Evolutionary conservation across 2,329 filamentous ascomycete species (phyloP), one percentile per base, ranked within the genome.

Genomic region (Ophiostoma sp.): DNA sequence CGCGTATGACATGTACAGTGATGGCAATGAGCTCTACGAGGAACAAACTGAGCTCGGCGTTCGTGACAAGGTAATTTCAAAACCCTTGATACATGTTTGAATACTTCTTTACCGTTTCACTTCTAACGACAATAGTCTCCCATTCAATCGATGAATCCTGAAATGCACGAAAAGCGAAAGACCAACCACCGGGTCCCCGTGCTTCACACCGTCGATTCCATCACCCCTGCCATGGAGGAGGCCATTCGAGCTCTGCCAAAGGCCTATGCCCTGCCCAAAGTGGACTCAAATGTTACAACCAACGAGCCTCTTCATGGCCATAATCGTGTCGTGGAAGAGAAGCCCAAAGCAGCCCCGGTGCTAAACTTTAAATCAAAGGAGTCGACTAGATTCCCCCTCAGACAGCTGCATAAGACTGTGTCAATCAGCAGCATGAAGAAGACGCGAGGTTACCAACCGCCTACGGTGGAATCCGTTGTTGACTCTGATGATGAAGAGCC

Each of bases 391-490:
- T n/a, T 12, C 0, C 63, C 55, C 3, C 17, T 31, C 6, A 45
- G 8, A 19, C 42, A 64, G 45, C 64, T 15, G 1, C 55, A 11
- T 11, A 25, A n/a, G 17, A 33, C 17, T 19, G 45, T 36, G 22
- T 70, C 36, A 7, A 36, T 6, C 22, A 45, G 19, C 45, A 55
- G 52, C 63, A 48, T 42, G 6, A 73, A 33, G 17, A 52, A 17
- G 11, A 39, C n/a, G 9, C 28, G 61, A 3, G 66, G 73, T 1
- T 75, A 76, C 61, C 70, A 45, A 1, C 73, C 71, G 1, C 75
- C 74, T 1, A 74, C 73, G 2, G 75, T 76, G 5, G 75, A 75
- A 22, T 74, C 75, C 6, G 71, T 75, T 9, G 9, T 69, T 3
- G 75, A 75, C 12, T 70, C 72, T n/a, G 73, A 73, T 33, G 42